Conservation (phyloP, 2,329 filamentous ascomycete genomes). For the Claviceps sp. region DNA sequence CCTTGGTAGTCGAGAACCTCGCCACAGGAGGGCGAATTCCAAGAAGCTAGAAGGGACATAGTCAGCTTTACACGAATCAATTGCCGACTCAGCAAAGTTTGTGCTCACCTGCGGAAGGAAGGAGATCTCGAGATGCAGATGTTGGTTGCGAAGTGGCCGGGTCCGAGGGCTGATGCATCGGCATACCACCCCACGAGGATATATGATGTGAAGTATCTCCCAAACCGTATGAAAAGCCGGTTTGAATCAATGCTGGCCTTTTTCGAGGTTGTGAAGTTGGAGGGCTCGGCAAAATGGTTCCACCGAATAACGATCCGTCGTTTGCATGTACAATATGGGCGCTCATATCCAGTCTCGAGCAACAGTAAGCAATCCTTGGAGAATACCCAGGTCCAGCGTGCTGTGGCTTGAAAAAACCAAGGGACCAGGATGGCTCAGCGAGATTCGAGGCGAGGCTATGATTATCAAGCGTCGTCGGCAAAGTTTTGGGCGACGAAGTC, state of each 20-base stretch:
- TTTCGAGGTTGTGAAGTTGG: constrained; percentile 8
- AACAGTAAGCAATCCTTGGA: not conserved
- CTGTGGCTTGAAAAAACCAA: not conserved
- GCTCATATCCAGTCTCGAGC: constrained; percentile 3
- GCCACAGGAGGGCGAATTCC: constrained; percentile 44
- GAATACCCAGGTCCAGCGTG: not conserved
- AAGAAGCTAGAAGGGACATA: constrained; percentile 13
- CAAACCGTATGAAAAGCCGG: constrained; percentile 7
- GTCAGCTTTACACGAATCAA: not conserved
- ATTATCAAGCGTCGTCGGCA: not conserved
- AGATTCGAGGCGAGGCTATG: not conserved
- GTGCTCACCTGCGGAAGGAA: constrained; percentile 5
- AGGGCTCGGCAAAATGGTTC: constrained; percentile 7
- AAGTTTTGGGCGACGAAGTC: not conserved
- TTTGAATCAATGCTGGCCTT: constrained; percentile 6
- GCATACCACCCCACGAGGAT: constrained; percentile 6
- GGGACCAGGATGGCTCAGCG: not conserved
- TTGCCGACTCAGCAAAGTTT: not conserved
- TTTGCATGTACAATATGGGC: constrained; percentile 4
- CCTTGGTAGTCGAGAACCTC: constrained; percentile 41
- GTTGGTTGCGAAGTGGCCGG: constrained; percentile 8
- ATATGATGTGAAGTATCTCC: constrained; percentile 4
- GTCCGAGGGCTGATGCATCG: not conserved
- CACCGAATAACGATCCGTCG: constrained; percentile 6
- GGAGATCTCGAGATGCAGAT: constrained; percentile 2